Evolutionary conservation across 2,329 filamentous ascomycete genomes (phyloP).

Genomic region (Elsinoe batatas): DNA sequence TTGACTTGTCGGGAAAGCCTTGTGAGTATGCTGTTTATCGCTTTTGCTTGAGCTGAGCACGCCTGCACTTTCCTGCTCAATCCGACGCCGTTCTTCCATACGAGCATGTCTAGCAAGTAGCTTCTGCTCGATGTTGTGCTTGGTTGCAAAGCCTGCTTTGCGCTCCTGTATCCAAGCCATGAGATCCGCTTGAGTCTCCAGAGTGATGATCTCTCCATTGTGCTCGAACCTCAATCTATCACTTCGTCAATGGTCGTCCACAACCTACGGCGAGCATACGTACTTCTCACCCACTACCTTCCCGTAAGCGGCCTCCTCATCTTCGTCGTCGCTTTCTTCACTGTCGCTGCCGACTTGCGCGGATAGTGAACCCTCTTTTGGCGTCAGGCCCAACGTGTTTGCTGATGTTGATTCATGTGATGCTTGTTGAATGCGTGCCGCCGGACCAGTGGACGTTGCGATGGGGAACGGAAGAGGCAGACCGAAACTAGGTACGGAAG

Average conservation of each 20-base stretch:
- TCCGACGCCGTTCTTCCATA: constrained; percentile 21
- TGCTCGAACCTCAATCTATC: constrained; percentile 43
- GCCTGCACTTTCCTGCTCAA: constrained; percentile 21
- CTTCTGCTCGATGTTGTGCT: constrained; percentile 54
- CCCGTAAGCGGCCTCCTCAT: constrained; percentile 51
- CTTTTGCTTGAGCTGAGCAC: background rate
- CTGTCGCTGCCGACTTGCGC: constrained; percentile 20
- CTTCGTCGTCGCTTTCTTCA: constrained; percentile 55
- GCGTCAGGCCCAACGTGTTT: constrained; percentile 64
- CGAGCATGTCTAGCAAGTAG: constrained; percentile 15
- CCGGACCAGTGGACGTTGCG: constrained; percentile 9
- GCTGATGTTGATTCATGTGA: constrained; percentile 20
- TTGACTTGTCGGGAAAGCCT: background rate
- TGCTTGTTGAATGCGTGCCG: constrained; percentile 14
- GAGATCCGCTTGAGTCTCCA: constrained; percentile 56
- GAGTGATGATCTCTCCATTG: constrained; percentile 43
- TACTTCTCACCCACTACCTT: constrained; percentile 40
- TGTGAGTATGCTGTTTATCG: constrained; percentile 15
- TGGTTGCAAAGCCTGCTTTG: constrained; percentile 69
- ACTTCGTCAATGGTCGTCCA: constrained; percentile 23
- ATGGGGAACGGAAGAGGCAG: constrained; percentile 17
- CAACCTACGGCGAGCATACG: constrained; percentile 15
- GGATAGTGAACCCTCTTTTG: constrained; percentile 24
- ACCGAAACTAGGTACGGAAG: constrained; percentile 26
- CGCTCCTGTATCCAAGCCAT: constrained; percentile 73